Base-by-base conservation (phyloP, 2,329 filamentous ascomycete genomes). In the Chrysoporthe deuterocubensis region DNA sequence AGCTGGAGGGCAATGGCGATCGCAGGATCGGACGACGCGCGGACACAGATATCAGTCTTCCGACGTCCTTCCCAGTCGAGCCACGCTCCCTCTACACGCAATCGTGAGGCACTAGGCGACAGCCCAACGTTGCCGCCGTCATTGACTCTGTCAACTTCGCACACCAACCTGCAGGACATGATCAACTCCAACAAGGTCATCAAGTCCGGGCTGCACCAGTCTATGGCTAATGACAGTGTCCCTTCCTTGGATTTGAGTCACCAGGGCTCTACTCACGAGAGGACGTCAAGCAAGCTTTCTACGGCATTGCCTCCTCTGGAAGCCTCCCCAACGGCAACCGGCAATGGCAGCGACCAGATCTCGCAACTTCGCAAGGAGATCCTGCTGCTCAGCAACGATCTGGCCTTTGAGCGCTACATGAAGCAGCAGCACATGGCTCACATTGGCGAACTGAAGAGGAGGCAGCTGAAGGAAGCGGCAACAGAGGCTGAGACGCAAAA, bases 401-500 rank as follows among this genome's bases (percentile, higher is more conserved):
- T 96, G 56, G 92, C 91, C 71, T 96, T 95, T 74, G 93, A 96
- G 76, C 85, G 91, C 37, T 95, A 93, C 77, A 85, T 95, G 73
- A 95, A 94, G 75, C 88, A 93, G 71, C 92, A 96, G 74, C 92
- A 95, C 76, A 87, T 94, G 71, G 87, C 90, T 1, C 92, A 95
- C 68, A 94, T 96, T 75, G 92, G 92, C 0, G 91, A 93, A 74
- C 80, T 96, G 54, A 90, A 92, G 72, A 85, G 91, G 16, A 89
- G 89, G 70, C 90, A 93, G 68, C 88, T 95, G 71, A 87, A 87
- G 71, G 91, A 94, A 76, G 91, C 91, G 8, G 91, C 92, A 1
- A 90, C 88, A 0, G 92, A 95, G 75, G 92, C 92, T 0, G 92
- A 96, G 75, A 93, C 91, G 1, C 92, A 95, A 72, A 93, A 94